phyloP scores from a whole-genome alignment of 1,139 yeast species.

The Yamadazyma taylorii region DNA sequence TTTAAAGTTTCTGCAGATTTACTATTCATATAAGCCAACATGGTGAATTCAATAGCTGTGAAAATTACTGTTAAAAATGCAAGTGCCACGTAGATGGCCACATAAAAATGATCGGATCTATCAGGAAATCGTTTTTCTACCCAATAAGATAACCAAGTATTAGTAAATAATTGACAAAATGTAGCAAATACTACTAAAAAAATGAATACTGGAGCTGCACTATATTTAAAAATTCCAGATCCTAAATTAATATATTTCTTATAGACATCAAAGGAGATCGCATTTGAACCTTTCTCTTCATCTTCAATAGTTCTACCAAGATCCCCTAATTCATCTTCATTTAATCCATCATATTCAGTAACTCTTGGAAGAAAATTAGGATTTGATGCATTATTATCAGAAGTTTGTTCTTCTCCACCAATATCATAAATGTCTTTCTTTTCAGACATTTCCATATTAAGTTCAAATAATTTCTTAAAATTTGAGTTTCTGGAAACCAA shows the following conservation, averaged over 20 bases:
- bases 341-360: not conserved
- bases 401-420: conserved; percentile 6
- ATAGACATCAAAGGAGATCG: conserved; percentile 39
- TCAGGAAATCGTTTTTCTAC: conserved; percentile 26
- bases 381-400: no score
- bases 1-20: conserved; percentile 38
- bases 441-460: conserved; percentile 22
- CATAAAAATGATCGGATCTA: conserved; percentile 28
- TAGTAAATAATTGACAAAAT: conserved; percentile 37
- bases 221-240: conserved; percentile 37
- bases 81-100: conserved; percentile 34
- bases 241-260: conserved; percentile 38
- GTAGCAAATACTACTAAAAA: conserved; percentile 42
- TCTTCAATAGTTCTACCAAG: conserved; percentile 32
- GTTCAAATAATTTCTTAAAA: conserved; percentile 31
- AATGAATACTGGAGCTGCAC: conserved; percentile 33
- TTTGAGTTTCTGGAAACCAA: conserved; percentile 23
- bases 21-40: conserved; percentile 56
- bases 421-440: conserved; percentile 20
- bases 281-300: conserved; percentile 41
- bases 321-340: conserved; percentile 11
- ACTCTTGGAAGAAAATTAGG: not conserved
- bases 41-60: conserved; percentile 51
- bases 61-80: conserved; percentile 46
- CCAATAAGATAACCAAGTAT: conserved; percentile 45